phyloP scores from a whole-genome alignment of 768 basidiomycete genomes.

The Mycena belliarum region DNA sequence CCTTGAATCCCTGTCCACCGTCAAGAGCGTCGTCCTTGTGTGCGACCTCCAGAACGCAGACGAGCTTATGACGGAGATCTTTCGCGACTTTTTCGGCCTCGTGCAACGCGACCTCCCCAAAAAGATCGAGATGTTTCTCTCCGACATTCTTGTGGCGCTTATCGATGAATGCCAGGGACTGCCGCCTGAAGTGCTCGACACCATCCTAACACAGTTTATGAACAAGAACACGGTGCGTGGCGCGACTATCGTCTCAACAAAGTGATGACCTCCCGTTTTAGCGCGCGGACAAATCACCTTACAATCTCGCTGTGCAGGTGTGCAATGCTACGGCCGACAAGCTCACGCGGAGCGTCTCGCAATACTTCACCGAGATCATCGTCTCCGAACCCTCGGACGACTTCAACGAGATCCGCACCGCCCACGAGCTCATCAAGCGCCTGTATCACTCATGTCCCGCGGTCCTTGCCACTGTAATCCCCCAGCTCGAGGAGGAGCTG shows the following conservation, averaged over 20 bases:
- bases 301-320: constrained; percentile 81
- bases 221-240: constrained; percentile 70
- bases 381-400: constrained; percentile 55
- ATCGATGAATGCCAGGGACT: constrained; percentile 83
- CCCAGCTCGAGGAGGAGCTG: constrained; percentile 89
- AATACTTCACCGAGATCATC: constrained; percentile 92
- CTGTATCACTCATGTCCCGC: constrained; percentile 79
- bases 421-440: constrained; percentile 85
- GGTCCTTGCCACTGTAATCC: constrained; percentile 87
- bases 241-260: not conserved
- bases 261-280: constrained; percentile 29
- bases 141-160: constrained; percentile 87
- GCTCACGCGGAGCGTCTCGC: constrained; percentile 84
- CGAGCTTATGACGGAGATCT: constrained; percentile 80
- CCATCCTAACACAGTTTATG: constrained; percentile 82
- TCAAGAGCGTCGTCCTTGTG: constrained; percentile 92
- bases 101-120: constrained; percentile 71
- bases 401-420: constrained; percentile 65
- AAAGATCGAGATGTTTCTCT: constrained; percentile 83
- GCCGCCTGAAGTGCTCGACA: constrained; percentile 79
- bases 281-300: constrained; percentile 74
- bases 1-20: constrained; percentile 89
- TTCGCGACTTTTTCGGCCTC: constrained; percentile 80
- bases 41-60: constrained; percentile 90
- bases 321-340: constrained; percentile 84